Conservation (phyloP, 805 yeast genomes). For the Cyberlindnera lachancei region DNA sequence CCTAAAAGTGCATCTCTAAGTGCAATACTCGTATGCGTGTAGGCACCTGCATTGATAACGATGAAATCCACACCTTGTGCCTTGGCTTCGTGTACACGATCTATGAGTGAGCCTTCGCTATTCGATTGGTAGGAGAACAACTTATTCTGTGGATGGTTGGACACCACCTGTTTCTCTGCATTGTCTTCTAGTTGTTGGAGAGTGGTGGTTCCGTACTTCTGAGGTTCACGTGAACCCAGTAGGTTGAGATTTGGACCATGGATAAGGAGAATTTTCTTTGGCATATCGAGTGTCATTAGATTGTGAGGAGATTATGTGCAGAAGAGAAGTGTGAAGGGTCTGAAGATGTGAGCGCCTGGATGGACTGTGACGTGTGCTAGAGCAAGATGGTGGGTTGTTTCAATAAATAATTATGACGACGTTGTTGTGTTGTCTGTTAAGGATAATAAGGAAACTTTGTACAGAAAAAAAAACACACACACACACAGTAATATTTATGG, state of each 20-base stretch:
- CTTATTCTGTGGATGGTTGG: constrained; percentile 23
- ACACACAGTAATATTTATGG: no score
- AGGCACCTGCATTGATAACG: constrained; percentile 45
- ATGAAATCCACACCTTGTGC: constrained; percentile 30
- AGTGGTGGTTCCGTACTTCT: constrained; percentile 42
- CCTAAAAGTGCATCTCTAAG: constrained; percentile 42
- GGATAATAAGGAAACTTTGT: no score
- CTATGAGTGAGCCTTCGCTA: constrained; percentile 39
- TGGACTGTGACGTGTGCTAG: no score
- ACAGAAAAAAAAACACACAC: no score
- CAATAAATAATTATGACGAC: no score
- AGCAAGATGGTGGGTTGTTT: no score
- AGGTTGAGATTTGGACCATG: constrained; percentile 45
- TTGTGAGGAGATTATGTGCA: neutral
- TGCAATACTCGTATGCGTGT: constrained; percentile 44
- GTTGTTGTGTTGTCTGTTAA: no score
- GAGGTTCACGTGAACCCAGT: constrained; percentile 43
- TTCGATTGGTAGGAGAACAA: constrained; percentile 34
- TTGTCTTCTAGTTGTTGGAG: constrained; percentile 35
- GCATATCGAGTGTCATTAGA: constrained; percentile 13
- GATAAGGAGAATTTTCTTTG: constrained; percentile 30
- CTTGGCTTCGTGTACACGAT: constrained; percentile 40
- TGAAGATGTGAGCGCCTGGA: no score
- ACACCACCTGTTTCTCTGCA: constrained; percentile 21
- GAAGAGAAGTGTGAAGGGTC: neutral